Conservation (phyloP, 2,329 filamentous ascomycete species). For the Lachnum nothofagi region DNA sequence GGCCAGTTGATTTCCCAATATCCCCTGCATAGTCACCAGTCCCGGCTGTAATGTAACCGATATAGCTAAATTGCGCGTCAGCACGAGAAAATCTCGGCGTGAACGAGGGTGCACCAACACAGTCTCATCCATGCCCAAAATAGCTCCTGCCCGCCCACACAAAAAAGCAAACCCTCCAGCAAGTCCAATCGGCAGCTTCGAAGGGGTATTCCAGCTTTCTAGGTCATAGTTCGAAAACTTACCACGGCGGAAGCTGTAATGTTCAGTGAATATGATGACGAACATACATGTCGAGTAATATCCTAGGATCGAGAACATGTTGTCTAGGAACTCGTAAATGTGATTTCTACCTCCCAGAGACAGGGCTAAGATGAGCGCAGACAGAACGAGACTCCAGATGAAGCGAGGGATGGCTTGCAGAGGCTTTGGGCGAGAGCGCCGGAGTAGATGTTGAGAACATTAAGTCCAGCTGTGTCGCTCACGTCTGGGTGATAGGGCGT, state of each 20-base stretch:
- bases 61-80: background rate
- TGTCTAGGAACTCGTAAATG: conserved; percentile 41
- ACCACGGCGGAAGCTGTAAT: conserved; percentile 43
- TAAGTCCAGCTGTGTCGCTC: conserved; percentile 34
- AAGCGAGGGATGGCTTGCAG: conserved; percentile 42
- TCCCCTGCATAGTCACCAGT: conserved; percentile 44
- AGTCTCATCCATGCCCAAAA: conserved; percentile 55
- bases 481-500: conserved; percentile 9
- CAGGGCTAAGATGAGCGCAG: conserved; percentile 41
- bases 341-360: conserved; percentile 41
- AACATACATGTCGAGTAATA: conserved; percentile 49
- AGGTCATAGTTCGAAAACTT: conserved; percentile 40
- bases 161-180: conserved; percentile 42
- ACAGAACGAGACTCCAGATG: conserved; percentile 44
- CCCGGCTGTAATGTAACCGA: conserved; percentile 33
- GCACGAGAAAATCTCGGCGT: background rate
- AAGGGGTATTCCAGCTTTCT: conserved; percentile 44
- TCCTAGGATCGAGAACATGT: conserved; percentile 45
- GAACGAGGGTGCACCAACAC: conserved; percentile 49
- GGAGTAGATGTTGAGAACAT: conserved; percentile 41
- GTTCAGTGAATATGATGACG: conserved; percentile 44
- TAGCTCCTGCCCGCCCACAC: conserved; percentile 43
- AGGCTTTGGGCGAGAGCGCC: conserved; percentile 37
- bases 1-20: conserved; percentile 49
- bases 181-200: conserved; percentile 40